phyloP scores from a whole-genome alignment of 1,139 yeast genomes.

The Debaryomyces singareniensis region DNA sequence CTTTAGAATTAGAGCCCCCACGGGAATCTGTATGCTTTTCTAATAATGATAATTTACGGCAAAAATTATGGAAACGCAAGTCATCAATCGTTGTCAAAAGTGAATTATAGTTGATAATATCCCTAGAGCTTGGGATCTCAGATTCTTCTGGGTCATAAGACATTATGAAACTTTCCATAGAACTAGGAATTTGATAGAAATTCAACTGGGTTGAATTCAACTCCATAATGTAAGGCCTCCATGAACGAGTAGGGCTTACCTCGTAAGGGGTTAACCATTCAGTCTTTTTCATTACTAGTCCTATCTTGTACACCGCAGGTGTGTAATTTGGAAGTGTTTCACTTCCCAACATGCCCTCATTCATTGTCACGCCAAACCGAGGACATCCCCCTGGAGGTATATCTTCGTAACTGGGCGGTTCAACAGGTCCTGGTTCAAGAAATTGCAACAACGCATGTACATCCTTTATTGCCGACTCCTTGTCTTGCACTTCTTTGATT shows the following conservation, averaged over 20 bases:
- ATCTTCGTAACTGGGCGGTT: slow-evolving; percentile 41
- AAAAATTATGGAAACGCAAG: slow-evolving; percentile 28
- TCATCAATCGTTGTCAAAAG: slow-evolving; percentile 29
- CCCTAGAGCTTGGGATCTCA: slow-evolving; percentile 1
- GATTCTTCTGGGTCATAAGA: slow-evolving; percentile 9
- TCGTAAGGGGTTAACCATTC: slow-evolving; percentile 70
- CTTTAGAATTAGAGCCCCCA: slow-evolving; percentile 4
- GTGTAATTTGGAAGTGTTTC: slow-evolving; percentile 46
- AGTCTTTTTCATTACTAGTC: slow-evolving; percentile 46
- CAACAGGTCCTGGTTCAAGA: slow-evolving; percentile 45
- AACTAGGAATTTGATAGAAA: slow-evolving; percentile 41
- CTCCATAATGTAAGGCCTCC: slow-evolving; percentile 61
- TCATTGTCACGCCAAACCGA: slow-evolving; percentile 38
- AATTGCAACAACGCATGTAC: background rate
- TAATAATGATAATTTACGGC: slow-evolving; percentile 20
- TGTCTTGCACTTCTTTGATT: slow-evolving; percentile 1
- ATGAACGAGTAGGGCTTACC: slow-evolving; percentile 51
- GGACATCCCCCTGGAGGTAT: slow-evolving; percentile 47
- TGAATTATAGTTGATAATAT: slow-evolving; percentile 14
- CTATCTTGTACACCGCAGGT: slow-evolving; percentile 54
- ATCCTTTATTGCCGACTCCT: background rate
- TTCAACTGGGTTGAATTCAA: slow-evolving; percentile 71
- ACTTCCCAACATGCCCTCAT: slow-evolving; percentile 8
- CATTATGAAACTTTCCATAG: slow-evolving; percentile 24
- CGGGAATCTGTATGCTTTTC: slow-evolving; percentile 6